These are phyloP conservation scores for Choanephora cucurbitarum DNA, from an alignment of 371 early-diverging fungal genomes.

Conservation along the genomic window DNA sequence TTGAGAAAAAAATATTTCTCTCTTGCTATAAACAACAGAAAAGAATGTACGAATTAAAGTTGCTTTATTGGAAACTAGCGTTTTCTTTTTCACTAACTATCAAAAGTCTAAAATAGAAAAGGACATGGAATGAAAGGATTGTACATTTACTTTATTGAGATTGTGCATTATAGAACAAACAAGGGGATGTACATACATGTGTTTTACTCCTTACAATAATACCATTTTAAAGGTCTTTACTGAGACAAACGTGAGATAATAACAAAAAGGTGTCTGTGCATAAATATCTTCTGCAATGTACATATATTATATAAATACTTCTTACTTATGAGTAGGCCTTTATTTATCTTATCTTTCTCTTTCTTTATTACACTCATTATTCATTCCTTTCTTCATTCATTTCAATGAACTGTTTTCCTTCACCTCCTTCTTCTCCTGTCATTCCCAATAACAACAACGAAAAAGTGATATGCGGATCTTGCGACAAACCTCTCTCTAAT, in stretches of 20 bases:
- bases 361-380: background rate
- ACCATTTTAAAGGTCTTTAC: background rate
- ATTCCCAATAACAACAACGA: constrained; percentile 15
- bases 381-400: constrained; percentile 1
- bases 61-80: background rate
- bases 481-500: constrained; percentile 34
- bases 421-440: constrained; percentile 36
- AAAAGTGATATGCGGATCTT: constrained; percentile 47
- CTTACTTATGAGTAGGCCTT: background rate
- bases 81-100: background rate
- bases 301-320: constrained; percentile 4
- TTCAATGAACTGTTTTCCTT: constrained; percentile 41
- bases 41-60: background rate
- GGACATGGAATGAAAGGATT: background rate
- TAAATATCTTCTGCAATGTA: constrained; percentile 3
- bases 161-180: background rate
- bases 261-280: constrained; percentile 17
- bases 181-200: background rate
- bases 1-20: too few species aligned
- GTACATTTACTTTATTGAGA: background rate
- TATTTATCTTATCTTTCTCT: constrained; percentile 1
- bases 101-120: background rate
- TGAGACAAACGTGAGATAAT: constrained; percentile 1
- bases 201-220: background rate
- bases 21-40: background rate